phyloP scores from a whole-genome alignment of 805 yeast species.

The Wickerhamiella hasegawae region DNA sequence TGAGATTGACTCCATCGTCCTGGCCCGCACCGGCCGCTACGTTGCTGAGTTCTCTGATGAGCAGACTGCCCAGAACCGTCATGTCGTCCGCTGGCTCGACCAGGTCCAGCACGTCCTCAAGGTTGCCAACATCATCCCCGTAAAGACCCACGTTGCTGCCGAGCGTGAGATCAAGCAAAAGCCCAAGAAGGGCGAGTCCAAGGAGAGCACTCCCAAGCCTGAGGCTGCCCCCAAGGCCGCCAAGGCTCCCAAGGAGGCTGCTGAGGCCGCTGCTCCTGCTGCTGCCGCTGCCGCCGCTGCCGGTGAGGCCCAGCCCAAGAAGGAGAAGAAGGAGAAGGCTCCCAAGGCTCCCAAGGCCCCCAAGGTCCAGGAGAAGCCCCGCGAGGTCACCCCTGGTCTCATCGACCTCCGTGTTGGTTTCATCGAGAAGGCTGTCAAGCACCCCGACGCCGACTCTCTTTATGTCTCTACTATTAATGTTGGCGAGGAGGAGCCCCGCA shows the following conservation, averaged over 20 bases:
- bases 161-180: constrained; percentile 49
- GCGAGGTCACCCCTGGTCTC: constrained; percentile 41
- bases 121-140: constrained; percentile 33
- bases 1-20: constrained; percentile 54
- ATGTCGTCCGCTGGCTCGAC: constrained; percentile 85
- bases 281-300: constrained; percentile 12
- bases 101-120: constrained; percentile 58
- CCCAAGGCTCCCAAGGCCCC: constrained; percentile 25
- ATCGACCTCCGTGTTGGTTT: constrained; percentile 91
- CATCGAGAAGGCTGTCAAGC: constrained; percentile 90
- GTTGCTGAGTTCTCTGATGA: constrained; percentile 42
- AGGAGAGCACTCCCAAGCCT: constrained; percentile 16
- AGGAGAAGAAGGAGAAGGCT: constrained; percentile 18
- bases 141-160: constrained; percentile 36
- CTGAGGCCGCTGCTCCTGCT: constrained; percentile 24
- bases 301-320: constrained; percentile 6
- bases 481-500: constrained; percentile 96
- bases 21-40: constrained; percentile 47
- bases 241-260: constrained; percentile 5
- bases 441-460: constrained; percentile 94
- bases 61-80: constrained; percentile 53
- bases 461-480: constrained; percentile 92
- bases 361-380: constrained; percentile 39
- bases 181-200: constrained; percentile 21
- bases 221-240: constrained; percentile 22